A percentile compares a stretch with the other conserved stretches of the same genome.
phyloP scores from a whole-genome alignment of 2,329 filamentous ascomycete species.

The Microdochium bolleyi region DNA sequence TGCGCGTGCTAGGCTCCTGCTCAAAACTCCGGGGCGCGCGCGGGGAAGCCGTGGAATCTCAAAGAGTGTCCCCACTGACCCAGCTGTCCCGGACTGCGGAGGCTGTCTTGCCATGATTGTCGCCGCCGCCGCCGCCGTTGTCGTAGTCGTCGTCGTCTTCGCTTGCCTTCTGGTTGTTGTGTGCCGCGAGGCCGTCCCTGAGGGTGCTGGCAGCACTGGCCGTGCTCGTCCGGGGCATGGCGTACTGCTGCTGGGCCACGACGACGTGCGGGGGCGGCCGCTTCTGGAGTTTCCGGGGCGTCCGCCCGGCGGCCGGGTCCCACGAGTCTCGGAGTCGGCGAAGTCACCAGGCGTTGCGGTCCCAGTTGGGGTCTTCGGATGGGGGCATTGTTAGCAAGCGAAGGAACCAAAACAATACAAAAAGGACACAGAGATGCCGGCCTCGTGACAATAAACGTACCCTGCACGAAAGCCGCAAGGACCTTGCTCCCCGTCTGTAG shows the following conservation, averaged over 20 bases:
- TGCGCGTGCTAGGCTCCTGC: too few species aligned
- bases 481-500: constrained; percentile 98
- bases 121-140: too few species aligned
- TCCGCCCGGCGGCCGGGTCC: constrained; percentile 14
- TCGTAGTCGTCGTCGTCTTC: too few species aligned
- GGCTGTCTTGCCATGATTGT: background rate
- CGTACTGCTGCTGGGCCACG: background rate
- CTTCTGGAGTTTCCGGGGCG: constrained; percentile 35
- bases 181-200: background rate
- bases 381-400: constrained; percentile 7
- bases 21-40: too few species aligned
- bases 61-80: background rate
- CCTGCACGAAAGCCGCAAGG: constrained; percentile 91
- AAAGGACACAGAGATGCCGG: constrained; percentile 8
- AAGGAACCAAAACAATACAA: constrained; percentile 3
- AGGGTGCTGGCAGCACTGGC: background rate
- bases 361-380: constrained; percentile 71
- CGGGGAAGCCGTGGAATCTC: background rate
- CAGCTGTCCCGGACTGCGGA: background rate
- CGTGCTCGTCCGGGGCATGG: background rate
- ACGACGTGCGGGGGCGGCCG: constrained; percentile 13
- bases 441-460: constrained; percentile 38
- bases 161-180: background rate
- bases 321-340: constrained; percentile 22
- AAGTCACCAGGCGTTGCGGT: constrained; percentile 77